Evolutionary conservation across 108 stramenopile species (phyloP), one percentile per base, ranked within the genome.

Genomic region (Mediolabrus comicus): DNA sequence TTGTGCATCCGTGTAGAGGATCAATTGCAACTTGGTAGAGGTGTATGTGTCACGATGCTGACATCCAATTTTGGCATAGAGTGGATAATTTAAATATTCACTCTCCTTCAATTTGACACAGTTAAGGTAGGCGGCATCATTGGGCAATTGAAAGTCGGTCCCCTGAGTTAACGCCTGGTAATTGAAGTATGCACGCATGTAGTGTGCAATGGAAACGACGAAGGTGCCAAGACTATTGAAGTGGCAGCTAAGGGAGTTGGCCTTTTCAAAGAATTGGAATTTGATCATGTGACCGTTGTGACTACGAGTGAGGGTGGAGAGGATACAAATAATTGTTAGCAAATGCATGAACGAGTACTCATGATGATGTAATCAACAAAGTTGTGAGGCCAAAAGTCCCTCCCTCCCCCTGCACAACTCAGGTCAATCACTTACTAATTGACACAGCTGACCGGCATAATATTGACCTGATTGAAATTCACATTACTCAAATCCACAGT

Each of bases 351-450:
- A n/a, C n/a, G n/a, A n/a, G n/a, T n/a, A n/a, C n/a, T n/a, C n/a
- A n/a, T n/a, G n/a, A n/a, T n/a, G n/a, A n/a, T n/a, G n/a, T n/a
- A n/a, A n/a, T n/a, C n/a, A n/a, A n/a, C n/a, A n/a, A n/a, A n/a
- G n/a, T n/a, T n/a, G n/a, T n/a, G n/a, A n/a, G 0, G 9, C 10
- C 53, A 24, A 27, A 12, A 66, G 16, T n/a, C 17, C 36, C 39
- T n/a, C n/a, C n/a, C n/a, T n/a, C n/a, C n/a, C n/a, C n/a, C n/a
- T n/a, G n/a, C n/a, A n/a, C n/a, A n/a, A n/a, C n/a, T n/a, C n/a
- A n/a, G n/a, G n/a, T n/a, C n/a, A n/a, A n/a, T n/a, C 17, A 93
- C 92, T 91, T 80, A 94, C 92, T 92, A 95, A 78, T 87, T 88
- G 71, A 95, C 73, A 71, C 93, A 95, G 22, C 86, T 87, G 22